phyloP scores from a whole-genome alignment of 345 rosid genomes.

The Eutrema japonicum region DNA sequence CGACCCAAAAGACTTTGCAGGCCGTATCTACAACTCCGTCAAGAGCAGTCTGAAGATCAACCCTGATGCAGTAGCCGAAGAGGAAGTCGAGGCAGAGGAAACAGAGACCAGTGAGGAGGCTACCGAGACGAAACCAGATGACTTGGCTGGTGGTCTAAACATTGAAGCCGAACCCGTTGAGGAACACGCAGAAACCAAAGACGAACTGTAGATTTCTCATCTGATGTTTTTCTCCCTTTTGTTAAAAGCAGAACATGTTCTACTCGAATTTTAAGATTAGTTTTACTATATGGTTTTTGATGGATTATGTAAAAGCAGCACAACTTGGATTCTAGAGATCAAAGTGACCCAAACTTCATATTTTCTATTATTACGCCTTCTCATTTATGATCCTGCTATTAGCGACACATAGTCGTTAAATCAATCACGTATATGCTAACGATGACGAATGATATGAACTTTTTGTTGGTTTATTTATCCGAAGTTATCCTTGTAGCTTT shows the following conservation, averaged over 20 bases:
- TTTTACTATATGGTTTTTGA: slow-evolving; percentile 20
- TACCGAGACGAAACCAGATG: slow-evolving; percentile 42
- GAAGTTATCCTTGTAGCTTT: slow-evolving; percentile 29
- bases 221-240: not conserved
- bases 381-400: not conserved
- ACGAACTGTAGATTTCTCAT: slow-evolving; percentile 44
- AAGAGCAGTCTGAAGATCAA: slow-evolving; percentile 73
- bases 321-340: slow-evolving; percentile 25
- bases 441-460: too few relatives aligned
- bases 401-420: too few relatives aligned
- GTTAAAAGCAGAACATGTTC: slow-evolving; percentile 23
- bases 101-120: slow-evolving; percentile 43
- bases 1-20: slow-evolving; percentile 92
- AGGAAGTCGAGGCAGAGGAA: slow-evolving; percentile 77
- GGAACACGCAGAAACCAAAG: slow-evolving; percentile 15
- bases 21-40: slow-evolving; percentile 73
- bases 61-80: slow-evolving; percentile 77
- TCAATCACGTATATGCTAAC: too few relatives aligned
- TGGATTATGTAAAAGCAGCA: slow-evolving; percentile 32
- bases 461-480: slow-evolving; percentile 1
- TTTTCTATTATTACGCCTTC: not conserved
- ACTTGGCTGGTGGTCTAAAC: slow-evolving; percentile 39
- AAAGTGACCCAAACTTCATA: not conserved
- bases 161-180: slow-evolving; percentile 46
- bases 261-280: slow-evolving; percentile 32